These are phyloP conservation scores for Tremellales sp. DNA, from an alignment of 1,284 basidiomycete genomes.

Conservation along the genomic window DNA sequence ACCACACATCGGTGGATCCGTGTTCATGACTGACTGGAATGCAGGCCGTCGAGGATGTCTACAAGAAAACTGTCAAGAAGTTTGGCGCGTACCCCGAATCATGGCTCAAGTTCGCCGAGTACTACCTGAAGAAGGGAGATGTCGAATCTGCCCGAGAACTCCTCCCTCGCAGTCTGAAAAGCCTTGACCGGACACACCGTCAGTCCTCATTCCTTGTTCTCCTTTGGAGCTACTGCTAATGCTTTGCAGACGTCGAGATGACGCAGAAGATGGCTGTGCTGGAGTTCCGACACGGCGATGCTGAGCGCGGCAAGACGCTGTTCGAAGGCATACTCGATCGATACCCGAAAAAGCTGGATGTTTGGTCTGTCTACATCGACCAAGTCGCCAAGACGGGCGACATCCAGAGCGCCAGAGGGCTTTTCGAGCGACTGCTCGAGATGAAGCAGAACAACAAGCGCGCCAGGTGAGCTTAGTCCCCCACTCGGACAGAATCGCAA, in stretches of 20 bases:
- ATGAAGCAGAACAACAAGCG: constrained; percentile 90
- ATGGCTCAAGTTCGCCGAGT: constrained; percentile 84
- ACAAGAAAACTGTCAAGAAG: constrained; percentile 80
- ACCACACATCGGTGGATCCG: neutral
- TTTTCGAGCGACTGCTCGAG: constrained; percentile 77
- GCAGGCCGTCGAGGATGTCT: constrained; percentile 84
- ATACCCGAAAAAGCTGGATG: constrained; percentile 88
- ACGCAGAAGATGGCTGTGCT: constrained; percentile 91
- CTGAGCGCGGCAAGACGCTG: constrained; percentile 90
- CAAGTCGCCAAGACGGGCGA: constrained; percentile 79
- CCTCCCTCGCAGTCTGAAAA: constrained; percentile 83
- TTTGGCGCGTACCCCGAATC: constrained; percentile 86
- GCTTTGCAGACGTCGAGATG: constrained; percentile 74
- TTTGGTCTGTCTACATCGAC: constrained; percentile 97
- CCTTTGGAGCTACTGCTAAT: neutral
- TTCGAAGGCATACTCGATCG: constrained; percentile 95
- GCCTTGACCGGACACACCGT: constrained; percentile 94
- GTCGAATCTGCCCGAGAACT: constrained; percentile 78
- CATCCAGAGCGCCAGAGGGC: constrained; percentile 63
- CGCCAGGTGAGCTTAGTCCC: constrained; percentile 64
- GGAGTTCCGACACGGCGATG: constrained; percentile 90
- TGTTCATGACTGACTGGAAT: constrained; percentile 2
- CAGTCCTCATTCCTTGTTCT: constrained; percentile 40
- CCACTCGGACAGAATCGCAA: neutral
- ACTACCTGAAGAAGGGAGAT: constrained; percentile 64